A percentile compares a stretch with the other conserved stretches of the same genome.
Evolutionary conservation across 2,329 filamentous ascomycete species (phyloP).

Genomic region (Cercospora sp.): DNA sequence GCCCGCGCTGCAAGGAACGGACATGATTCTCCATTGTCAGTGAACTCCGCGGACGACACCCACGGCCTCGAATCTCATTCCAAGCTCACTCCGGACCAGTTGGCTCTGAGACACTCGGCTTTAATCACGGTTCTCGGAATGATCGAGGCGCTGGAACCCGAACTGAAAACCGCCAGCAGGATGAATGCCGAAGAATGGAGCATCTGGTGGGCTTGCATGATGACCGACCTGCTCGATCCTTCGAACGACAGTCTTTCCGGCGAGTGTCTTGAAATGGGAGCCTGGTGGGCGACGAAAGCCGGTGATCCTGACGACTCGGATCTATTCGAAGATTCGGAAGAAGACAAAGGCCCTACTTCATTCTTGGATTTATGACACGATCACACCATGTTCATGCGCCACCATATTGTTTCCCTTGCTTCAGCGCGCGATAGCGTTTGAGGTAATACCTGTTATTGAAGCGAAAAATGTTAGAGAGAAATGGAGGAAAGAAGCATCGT

Average conservation of each 20-base stretch:
- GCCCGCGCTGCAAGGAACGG: slow-evolving; percentile 28
- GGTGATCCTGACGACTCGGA: slow-evolving; percentile 8
- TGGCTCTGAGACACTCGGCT: slow-evolving; percentile 75
- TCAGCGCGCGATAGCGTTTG: slow-evolving; percentile 83
- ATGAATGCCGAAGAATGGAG: slow-evolving; percentile 94
- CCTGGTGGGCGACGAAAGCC: slow-evolving; percentile 63
- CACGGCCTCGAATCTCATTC: background rate
- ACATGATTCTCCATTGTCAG: slow-evolving; percentile 27
- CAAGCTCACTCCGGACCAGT: slow-evolving; percentile 55
- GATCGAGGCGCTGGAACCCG: slow-evolving; percentile 81
- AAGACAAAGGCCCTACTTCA: background rate
- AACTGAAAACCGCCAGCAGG: slow-evolving; percentile 77
- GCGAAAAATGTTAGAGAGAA: background rate
- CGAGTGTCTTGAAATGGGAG: slow-evolving; percentile 73
- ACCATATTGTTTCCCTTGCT: slow-evolving; percentile 57
- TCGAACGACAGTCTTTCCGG: slow-evolving; percentile 72
- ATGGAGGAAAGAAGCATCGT: slow-evolving; percentile 7
- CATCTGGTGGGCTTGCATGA: slow-evolving; percentile 84
- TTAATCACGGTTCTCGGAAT: slow-evolving; percentile 77
- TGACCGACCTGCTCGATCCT: slow-evolving; percentile 76
- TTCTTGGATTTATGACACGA: background rate
- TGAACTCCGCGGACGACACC: slow-evolving; percentile 23
- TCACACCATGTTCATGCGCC: slow-evolving; percentile 2
- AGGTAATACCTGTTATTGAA: slow-evolving; percentile 71
- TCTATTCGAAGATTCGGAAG: slow-evolving; percentile 8